A percentile compares a stretch with the other conserved stretches of the same genome.
These are phyloP conservation scores for Emmonsiellopsis sp. DNA, from an alignment of 2,329 filamentous ascomycete species.

Conservation along the genomic window DNA sequence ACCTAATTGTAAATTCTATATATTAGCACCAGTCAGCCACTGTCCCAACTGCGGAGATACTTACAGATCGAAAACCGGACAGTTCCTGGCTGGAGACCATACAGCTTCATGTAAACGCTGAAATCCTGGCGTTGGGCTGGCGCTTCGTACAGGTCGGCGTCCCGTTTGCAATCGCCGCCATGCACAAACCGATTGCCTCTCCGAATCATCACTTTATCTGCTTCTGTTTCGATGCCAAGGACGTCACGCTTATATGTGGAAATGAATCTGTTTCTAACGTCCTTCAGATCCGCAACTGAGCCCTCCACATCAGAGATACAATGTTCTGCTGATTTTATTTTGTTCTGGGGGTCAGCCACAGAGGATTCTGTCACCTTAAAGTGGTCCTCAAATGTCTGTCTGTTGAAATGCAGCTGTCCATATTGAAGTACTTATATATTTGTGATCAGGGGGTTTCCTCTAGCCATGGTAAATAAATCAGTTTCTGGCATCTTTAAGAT, in stretches of 20 bases:
- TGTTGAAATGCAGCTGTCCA: not conserved
- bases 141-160: conserved; percentile 1
- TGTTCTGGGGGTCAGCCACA: not conserved
- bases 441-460: not conserved
- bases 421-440: not conserved
- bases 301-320: not conserved
- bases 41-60: not conserved
- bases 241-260: conserved; percentile 1
- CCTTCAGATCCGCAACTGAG: not conserved
- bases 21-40: not conserved
- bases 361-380: not conserved
- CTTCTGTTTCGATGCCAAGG: not conserved
- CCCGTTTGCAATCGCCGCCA: not conserved
- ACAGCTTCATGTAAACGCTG: not conserved
- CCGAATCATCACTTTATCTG: not conserved
- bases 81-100: not conserved
- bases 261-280: not conserved
- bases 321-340: not conserved
- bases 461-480: not conserved
- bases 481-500: conserved; percentile 1
- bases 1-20: too few relatives aligned
- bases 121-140: conserved; percentile 2
- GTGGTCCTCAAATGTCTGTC: not conserved
- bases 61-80: not conserved
- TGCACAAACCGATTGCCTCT: conserved; percentile 1